Base-by-base conservation (phyloP, 192 early-diverging fungal genomes). In the Diversispora eburnea region DNA sequence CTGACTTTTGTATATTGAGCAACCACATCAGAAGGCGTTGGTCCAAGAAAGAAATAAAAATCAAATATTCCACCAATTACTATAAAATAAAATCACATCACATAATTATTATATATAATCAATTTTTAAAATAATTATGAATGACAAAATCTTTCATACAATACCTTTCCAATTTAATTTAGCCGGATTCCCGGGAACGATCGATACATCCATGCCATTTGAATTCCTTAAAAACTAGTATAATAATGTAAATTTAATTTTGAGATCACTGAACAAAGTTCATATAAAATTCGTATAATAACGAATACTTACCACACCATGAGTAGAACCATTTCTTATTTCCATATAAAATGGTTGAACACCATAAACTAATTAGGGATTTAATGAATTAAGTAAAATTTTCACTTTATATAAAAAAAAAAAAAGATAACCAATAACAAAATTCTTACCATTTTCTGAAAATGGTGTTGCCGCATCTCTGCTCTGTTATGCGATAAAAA, bases 161-260 rank as follows among this genome's bases (percentile, higher is more conserved):
- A 41, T 66, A 66, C 64, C 64, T 66, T 33, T 66, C 64, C 64
- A 66, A 48, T n/a, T 78, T 15, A 80, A 80, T 49, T 70, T 66
- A 48, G 64, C 20, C 3, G 46, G 46, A 66, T 66, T 66, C 17
- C 64, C 79, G 8, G 55, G 25, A 3, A 46, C 15, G 8, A 75
- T 75, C 22, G 75, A 41, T 41, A 91, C 81, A 73, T 91, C 90
- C 89, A 91, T 89, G 20, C 89, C 90, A 43, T 91, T 85, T 22
- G 83, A 81, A 72, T 85, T 89, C 67, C 86, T 76, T 62, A 91
- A 63, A 45, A 88, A 88, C 8, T 58, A 58, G 57, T 22, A 22
- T 4, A 25, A 20, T 20, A 58, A 22, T 19, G 22, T 58, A 5
- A 22, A 22, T 58, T 19, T 22, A 58, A 20, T 58, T 3, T 58